Evolutionary conservation across 2,329 filamentous ascomycete species (phyloP).

Genomic region (Colletotrichum aenigma): DNA sequence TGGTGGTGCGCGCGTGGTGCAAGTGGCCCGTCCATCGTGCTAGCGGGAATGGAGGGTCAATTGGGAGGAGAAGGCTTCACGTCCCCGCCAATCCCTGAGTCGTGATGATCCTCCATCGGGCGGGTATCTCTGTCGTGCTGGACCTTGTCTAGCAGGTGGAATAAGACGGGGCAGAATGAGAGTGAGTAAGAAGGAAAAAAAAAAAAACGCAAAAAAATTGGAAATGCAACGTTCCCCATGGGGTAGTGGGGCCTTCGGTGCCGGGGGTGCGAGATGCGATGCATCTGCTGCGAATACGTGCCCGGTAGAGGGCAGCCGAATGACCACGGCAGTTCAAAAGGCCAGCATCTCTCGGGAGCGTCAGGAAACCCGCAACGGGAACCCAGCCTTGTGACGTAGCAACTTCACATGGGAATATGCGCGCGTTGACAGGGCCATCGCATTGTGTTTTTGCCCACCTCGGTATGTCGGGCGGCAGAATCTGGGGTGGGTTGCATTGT

Average conservation of each 20-base stretch:
- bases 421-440: not conserved
- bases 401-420: conserved; percentile 16
- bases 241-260: conserved; percentile 4
- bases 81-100: conserved; percentile 8
- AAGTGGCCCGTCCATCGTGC: not conserved
- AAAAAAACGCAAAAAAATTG: not conserved
- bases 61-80: not conserved
- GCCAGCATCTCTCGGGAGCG: not conserved
- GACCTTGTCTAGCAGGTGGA: not conserved
- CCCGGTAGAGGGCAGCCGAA: not conserved
- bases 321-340: conserved; percentile 7
- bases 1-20: not conserved
- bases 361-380: not conserved
- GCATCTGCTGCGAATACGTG: not conserved
- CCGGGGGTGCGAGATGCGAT: not conserved
- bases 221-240: conserved; percentile 17
- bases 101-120: not conserved
- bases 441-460: not conserved
- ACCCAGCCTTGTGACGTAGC: conserved; percentile 9
- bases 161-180: not conserved
- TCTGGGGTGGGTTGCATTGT: not conserved
- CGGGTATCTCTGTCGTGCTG: not conserved
- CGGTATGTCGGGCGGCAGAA: conserved; percentile 9
- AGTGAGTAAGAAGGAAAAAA: not conserved
- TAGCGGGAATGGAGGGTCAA: not conserved